Evolutionary conservation across 768 basidiomycete genomes (phyloP).

Genomic region (Amanita pallidorosea): DNA sequence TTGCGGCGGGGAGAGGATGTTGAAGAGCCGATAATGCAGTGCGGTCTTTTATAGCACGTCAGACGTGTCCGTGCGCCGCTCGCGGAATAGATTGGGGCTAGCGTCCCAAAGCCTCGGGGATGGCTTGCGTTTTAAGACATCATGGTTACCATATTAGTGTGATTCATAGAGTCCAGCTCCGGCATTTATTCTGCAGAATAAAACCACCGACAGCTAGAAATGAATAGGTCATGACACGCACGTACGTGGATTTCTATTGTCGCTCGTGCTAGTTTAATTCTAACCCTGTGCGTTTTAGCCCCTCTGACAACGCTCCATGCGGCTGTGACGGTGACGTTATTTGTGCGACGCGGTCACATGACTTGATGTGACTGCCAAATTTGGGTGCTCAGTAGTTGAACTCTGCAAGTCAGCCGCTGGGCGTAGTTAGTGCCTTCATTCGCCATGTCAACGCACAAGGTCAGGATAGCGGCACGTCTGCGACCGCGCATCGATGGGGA

Average conservation of each 20-base stretch:
- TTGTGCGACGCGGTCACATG: too few species aligned
- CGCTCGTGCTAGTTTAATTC: background rate
- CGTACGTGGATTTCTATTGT: background rate
- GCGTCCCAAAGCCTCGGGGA: too few species aligned
- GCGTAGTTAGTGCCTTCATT: background rate
- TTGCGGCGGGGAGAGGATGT: background rate
- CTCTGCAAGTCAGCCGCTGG: background rate
- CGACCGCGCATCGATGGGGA: slow-evolving; percentile 56
- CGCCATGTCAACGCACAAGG: slow-evolving; percentile 31
- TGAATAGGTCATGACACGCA: background rate
- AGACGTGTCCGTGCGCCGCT: too few species aligned
- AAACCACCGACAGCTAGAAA: too few species aligned
- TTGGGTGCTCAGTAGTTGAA: slow-evolving; percentile 1
- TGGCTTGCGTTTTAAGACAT: too few species aligned
- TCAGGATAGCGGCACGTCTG: slow-evolving; percentile 65
- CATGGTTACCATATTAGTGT: too few species aligned
- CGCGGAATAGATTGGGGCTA: too few species aligned
- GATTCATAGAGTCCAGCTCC: too few species aligned
- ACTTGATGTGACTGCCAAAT: slow-evolving; percentile 5
- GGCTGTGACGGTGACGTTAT: background rate
- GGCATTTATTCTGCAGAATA: too few species aligned
- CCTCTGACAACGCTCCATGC: background rate
- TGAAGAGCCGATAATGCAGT: background rate
- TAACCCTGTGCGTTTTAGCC: background rate
- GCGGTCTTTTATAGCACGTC: background rate